phyloP scores from a whole-genome alignment of 2,329 filamentous ascomycete genomes.

The Colletotrichum sojae region DNA sequence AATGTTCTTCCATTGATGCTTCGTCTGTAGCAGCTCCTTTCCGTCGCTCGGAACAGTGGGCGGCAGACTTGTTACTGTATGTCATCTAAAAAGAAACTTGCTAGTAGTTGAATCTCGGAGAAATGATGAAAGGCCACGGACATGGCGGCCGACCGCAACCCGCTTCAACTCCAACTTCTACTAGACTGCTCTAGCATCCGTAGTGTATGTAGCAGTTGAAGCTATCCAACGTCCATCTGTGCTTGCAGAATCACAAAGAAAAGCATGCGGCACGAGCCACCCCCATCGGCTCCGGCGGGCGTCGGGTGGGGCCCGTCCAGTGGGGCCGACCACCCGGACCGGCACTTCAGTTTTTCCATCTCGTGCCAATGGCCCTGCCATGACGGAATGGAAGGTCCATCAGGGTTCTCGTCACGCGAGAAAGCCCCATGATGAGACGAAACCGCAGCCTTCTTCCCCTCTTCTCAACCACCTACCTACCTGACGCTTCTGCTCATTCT shows the following conservation, averaged over 20 bases:
- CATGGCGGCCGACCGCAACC: too few species aligned
- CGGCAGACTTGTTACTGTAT: too few species aligned
- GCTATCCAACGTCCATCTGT: too few species aligned
- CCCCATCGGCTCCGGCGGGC: constrained; percentile 13
- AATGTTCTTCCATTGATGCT: not conserved
- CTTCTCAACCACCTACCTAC: not conserved
- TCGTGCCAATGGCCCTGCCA: not conserved
- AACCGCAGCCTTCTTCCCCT: constrained; percentile 22
- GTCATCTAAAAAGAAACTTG: too few species aligned
- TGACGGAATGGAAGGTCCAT: constrained; percentile 18
- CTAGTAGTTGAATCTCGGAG: too few species aligned
- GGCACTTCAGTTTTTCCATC: constrained; percentile 33
- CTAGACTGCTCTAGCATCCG: too few species aligned
- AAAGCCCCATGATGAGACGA: constrained; percentile 35
- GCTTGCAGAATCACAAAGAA: not conserved
- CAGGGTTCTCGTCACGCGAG: constrained; percentile 37
- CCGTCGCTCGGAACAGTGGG: too few species aligned
- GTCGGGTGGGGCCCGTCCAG: too few species aligned
- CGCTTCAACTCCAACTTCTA: too few species aligned
- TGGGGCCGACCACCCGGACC: constrained; percentile 8
- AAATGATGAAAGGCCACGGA: too few species aligned
- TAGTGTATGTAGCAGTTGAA: too few species aligned
- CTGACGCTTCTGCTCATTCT: not conserved
- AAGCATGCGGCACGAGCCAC: constrained; percentile 11
- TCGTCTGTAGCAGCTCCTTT: not conserved